Percentiles rank a stretch among this genome's conserved stretches.
Conservation (phyloP, 106 monocot species). For the Hemerocallis citrina region DNA sequence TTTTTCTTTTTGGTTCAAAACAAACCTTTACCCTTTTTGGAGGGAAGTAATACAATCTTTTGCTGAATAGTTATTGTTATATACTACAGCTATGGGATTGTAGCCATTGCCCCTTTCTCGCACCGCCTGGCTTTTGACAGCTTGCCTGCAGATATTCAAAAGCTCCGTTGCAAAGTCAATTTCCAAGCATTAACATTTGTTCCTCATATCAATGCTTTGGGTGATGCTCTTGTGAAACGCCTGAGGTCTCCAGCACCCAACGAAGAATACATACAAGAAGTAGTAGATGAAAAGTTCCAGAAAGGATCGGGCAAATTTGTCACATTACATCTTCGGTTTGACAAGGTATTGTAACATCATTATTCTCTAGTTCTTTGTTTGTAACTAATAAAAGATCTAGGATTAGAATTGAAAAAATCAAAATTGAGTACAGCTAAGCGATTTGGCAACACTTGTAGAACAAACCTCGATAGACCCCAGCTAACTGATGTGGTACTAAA, state of each 20-base stretch:
- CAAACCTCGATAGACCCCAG: too few relatives aligned
- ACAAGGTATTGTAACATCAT: conserved; percentile 49
- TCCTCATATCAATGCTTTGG: conserved; percentile 62
- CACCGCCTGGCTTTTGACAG: conserved; percentile 83
- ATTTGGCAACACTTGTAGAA: too few relatives aligned
- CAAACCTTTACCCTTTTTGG: too few relatives aligned
- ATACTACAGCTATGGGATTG: conserved; percentile 76
- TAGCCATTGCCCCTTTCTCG: conserved; percentile 80
- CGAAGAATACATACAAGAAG: conserved; percentile 28
- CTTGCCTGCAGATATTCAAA: conserved; percentile 62
- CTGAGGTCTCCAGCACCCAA: conserved; percentile 34
- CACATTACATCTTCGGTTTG: conserved; percentile 82
- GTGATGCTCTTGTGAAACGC: conserved; percentile 55
- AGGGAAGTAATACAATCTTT: too few relatives aligned
- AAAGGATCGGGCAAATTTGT: conserved; percentile 50
- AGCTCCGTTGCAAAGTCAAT: conserved; percentile 82
- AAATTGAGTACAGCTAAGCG: too few relatives aligned
- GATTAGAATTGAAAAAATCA: too few relatives aligned
- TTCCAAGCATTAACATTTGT: conserved; percentile 81
- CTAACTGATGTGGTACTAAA: too few relatives aligned
- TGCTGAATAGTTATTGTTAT: too few relatives aligned
- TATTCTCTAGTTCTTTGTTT: too few relatives aligned
- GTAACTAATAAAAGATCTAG: too few relatives aligned
- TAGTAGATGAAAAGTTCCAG: conserved; percentile 13
- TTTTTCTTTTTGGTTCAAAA: too few relatives aligned